Evolutionary conservation across 345 rosid genomes (phyloP).

Genomic region (Noccaea caerulescens): DNA sequence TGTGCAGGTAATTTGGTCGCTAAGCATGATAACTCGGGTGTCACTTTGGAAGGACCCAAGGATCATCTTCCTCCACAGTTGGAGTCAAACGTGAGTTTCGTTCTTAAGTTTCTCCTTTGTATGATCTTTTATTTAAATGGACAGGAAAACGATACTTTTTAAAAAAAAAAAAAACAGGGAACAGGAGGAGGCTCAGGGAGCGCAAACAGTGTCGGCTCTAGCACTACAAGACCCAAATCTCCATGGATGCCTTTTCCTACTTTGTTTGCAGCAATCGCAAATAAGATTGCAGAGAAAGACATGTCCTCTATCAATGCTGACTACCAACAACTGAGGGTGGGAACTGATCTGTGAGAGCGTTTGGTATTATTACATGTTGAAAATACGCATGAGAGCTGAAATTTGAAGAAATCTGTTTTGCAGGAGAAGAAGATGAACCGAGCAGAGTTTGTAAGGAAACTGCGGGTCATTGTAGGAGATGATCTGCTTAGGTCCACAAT

Average conservation of each 20-base stretch:
- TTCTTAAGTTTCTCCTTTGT: not conserved
- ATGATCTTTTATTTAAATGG: not conserved
- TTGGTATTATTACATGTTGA: not conserved
- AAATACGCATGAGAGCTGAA: not conserved
- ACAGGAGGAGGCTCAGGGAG: conserved; percentile 58
- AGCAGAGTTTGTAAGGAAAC: conserved; percentile 69
- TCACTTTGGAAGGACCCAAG: conserved; percentile 53
- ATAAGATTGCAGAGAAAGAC: conserved; percentile 56
- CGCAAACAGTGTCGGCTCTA: conserved; percentile 64
- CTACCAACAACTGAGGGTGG: conserved; percentile 71
- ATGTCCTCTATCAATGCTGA: conserved; percentile 60
- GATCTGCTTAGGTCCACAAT: conserved; percentile 68
- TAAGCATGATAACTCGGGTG: conserved; percentile 60
- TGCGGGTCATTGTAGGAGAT: conserved; percentile 79
- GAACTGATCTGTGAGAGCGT: conserved; percentile 15
- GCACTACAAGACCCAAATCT: conserved; percentile 60
- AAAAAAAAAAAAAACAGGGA: conserved; percentile 12
- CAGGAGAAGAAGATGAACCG: conserved; percentile 70
- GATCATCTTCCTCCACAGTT: conserved; percentile 31
- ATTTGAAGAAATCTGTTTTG: not conserved
- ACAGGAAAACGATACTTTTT: not conserved
- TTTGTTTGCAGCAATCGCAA: conserved; percentile 85
- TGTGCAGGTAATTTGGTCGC: conserved; percentile 54
- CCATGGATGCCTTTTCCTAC: conserved; percentile 96
- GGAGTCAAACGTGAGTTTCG: conserved; percentile 38